Conservation (phyloP, 306 rosid species). For the Dalbergia oliveri region DNA sequence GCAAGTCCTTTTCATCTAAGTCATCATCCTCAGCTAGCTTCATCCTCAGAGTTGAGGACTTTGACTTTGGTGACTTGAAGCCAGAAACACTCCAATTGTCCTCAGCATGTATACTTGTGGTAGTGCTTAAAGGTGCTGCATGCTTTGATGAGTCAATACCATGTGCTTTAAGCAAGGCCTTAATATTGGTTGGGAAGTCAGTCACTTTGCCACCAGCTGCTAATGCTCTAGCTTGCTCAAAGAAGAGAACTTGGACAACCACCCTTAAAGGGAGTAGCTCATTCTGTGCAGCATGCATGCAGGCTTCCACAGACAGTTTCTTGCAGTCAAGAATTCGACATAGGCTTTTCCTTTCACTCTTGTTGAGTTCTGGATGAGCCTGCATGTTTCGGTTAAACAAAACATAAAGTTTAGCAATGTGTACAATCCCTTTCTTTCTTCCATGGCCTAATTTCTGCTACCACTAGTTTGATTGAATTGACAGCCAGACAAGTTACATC, state of each 20-base stretch:
- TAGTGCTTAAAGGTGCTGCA: conserved; percentile 69
- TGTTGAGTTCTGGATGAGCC: conserved; percentile 95
- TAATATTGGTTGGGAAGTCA: conserved; percentile 83
- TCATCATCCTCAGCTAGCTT: conserved; percentile 92
- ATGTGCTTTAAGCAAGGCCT: conserved; percentile 80
- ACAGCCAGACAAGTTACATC: conserved; percentile 54
- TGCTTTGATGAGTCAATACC: conserved; percentile 83
- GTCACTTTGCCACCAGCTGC: conserved; percentile 77
- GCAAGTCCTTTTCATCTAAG: conserved; percentile 60
- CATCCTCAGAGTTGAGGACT: conserved; percentile 84
- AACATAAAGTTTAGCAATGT: background rate
- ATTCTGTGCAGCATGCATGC: conserved; percentile 99
- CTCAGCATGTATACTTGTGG: conserved; percentile 71
- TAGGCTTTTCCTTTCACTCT: conserved; percentile 92
- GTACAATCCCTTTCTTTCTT: background rate
- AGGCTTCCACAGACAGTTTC: conserved; percentile 92
- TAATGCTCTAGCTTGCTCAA: conserved; percentile 91
- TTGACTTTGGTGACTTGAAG: conserved; percentile 85
- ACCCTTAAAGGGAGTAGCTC: conserved; percentile 94
- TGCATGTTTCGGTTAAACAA: conserved; percentile 47
- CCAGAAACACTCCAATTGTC: conserved; percentile 94
- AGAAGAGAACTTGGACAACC: conserved; percentile 98
- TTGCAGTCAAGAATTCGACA: conserved; percentile 94
- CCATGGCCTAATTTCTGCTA: conserved; percentile 37
- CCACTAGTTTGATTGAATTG: conserved; percentile 41